Evolutionary conservation across 768 basidiomycete genomes (phyloP).

Genomic region (Neoboletus magnificus): DNA sequence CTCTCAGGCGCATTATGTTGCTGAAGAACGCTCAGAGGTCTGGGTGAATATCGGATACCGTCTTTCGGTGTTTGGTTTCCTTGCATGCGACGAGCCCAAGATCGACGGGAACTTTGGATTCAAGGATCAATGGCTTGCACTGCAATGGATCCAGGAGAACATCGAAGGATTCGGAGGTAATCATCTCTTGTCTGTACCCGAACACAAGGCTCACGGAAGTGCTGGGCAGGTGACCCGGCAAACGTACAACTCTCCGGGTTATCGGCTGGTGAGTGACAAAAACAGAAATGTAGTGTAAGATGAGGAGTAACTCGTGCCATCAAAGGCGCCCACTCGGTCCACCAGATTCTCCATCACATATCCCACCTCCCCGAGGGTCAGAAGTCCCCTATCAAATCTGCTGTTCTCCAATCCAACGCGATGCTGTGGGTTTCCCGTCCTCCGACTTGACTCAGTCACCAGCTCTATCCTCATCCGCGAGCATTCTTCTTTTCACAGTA

Average conservation of each 20-base stretch:
- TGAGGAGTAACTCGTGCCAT: not conserved
- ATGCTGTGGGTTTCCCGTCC: conserved; percentile 47
- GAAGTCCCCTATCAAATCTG: conserved; percentile 63
- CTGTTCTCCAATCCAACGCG: conserved; percentile 70
- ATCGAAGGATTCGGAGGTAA: conserved; percentile 67
- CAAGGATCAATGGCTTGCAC: conserved; percentile 78
- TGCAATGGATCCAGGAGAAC: conserved; percentile 70
- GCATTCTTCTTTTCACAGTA: conserved; percentile 29
- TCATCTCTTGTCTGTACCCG: no score
- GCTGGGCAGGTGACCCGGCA: conserved; percentile 50
- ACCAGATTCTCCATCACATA: conserved; percentile 68
- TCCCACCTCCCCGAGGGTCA: conserved; percentile 56
- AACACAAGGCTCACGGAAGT: not conserved
- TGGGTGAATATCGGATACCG: conserved; percentile 79
- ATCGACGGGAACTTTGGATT: conserved; percentile 78
- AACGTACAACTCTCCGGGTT: conserved; percentile 63
- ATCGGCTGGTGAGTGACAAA: conserved; percentile 55
- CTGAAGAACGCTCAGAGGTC: conserved; percentile 61
- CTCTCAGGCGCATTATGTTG: conserved; percentile 63
- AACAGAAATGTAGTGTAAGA: not conserved
- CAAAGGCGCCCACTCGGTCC: conserved; percentile 68
- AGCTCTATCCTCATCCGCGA: not conserved
- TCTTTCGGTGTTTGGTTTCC: conserved; percentile 72
- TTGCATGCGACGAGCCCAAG: conserved; percentile 60
- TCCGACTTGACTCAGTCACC: not conserved